These are phyloP conservation scores for Cubamyces lactineus DNA, from an alignment of 768 basidiomycete genomes.

Conservation along the genomic window DNA sequence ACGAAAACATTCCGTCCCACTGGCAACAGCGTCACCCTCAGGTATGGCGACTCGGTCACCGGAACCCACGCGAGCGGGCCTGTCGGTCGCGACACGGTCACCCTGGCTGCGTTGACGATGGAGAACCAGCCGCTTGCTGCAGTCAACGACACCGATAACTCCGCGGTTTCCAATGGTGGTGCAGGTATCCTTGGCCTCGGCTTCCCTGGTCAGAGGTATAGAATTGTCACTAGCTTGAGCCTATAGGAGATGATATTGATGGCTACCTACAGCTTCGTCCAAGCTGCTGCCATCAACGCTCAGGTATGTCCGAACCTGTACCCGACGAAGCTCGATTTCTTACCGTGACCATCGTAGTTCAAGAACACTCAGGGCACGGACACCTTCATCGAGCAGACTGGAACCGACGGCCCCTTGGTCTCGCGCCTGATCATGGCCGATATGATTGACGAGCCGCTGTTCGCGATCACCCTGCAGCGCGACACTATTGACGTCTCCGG, in stretches of 20 bases:
- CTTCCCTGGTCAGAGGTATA: slow-evolving; percentile 72
- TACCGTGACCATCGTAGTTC: slow-evolving; percentile 24
- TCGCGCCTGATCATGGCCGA: slow-evolving; percentile 38
- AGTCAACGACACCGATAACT: slow-evolving; percentile 73
- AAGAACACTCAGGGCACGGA: slow-evolving; percentile 28
- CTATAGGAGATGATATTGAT: neutral
- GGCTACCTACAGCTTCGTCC: slow-evolving; percentile 26
- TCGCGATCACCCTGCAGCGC: slow-evolving; percentile 64
- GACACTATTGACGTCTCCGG: slow-evolving; percentile 69
- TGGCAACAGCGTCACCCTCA: slow-evolving; percentile 50
- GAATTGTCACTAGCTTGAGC: neutral
- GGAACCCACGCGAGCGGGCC: slow-evolving; percentile 69
- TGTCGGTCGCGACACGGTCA: slow-evolving; percentile 63
- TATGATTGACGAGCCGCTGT: slow-evolving; percentile 50
- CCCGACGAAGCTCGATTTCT: neutral
- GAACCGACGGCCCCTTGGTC: slow-evolving; percentile 38
- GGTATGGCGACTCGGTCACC: slow-evolving; percentile 72
- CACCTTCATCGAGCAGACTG: slow-evolving; percentile 30
- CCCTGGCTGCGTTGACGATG: slow-evolving; percentile 56
- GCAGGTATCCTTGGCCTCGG: slow-evolving; percentile 80
- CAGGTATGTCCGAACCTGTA: slow-evolving; percentile 16
- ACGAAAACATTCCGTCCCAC: slow-evolving; percentile 46
- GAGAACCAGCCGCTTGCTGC: slow-evolving; percentile 63
- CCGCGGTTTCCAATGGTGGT: slow-evolving; percentile 55
- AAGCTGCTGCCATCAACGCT: slow-evolving; percentile 29